A percentile compares a stretch with the other conserved stretches of the same genome.
Conservation (phyloP, 768 basidiomycete species). For the Coprinellus aureogranulatus region DNA sequence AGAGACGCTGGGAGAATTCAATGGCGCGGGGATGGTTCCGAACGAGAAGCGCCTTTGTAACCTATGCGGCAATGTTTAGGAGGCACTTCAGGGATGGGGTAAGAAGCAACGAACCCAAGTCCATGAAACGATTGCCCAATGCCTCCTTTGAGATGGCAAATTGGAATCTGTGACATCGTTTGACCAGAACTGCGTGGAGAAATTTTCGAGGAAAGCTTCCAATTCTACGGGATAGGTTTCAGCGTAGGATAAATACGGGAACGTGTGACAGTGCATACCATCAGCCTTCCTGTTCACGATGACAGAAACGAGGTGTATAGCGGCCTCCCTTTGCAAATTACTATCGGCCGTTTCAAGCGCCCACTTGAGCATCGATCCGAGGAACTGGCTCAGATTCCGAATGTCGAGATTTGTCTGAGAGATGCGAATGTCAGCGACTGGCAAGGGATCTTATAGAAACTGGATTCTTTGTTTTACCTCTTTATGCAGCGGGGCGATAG, state of each 20-base stretch:
- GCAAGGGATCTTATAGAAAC: too few relatives aligned
- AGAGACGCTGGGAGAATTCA: conserved; percentile 58
- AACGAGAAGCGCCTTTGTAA: conserved; percentile 76
- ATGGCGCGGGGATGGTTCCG: conserved; percentile 62
- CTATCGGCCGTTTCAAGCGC: conserved; percentile 46
- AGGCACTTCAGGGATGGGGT: background rate
- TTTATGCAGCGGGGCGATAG: too few relatives aligned
- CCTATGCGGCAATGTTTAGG: conserved; percentile 38
- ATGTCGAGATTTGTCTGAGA: conserved; percentile 52
- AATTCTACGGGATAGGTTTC: conserved; percentile 38
- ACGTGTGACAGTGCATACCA: conserved; percentile 40
- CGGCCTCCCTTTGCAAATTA: conserved; percentile 52
- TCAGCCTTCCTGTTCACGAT: conserved; percentile 77
- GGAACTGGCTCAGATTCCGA: conserved; percentile 46
- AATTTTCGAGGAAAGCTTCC: conserved; percentile 40
- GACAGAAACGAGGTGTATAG: conserved; percentile 57
- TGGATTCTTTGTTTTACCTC: too few relatives aligned
- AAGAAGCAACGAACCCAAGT: conserved; percentile 53
- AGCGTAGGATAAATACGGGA: background rate
- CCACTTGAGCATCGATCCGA: conserved; percentile 61
- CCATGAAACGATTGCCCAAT: conserved; percentile 58
- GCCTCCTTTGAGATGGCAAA: conserved; percentile 38
- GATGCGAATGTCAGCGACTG: background rate
- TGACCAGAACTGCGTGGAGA: conserved; percentile 49
- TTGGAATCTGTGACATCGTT: conserved; percentile 38